Evolutionary conservation across 1,284 basidiomycete species (phyloP).

Genomic region (Sanghuangporus weigelae): DNA sequence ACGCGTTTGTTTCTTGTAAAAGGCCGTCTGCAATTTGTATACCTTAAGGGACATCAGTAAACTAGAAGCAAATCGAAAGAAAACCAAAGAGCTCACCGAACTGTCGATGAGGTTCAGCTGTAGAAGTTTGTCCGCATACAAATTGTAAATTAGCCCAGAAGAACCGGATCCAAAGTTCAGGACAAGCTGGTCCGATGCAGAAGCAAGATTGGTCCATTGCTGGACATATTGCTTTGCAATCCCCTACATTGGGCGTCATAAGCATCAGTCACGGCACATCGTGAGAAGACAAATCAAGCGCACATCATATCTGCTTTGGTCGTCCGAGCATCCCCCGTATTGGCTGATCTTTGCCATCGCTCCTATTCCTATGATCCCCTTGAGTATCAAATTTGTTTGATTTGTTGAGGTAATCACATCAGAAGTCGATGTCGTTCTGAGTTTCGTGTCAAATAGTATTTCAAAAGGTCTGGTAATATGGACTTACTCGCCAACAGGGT

Average conservation of each 20-base stretch:
- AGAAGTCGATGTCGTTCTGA: conserved; percentile 1
- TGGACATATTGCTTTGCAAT: background rate
- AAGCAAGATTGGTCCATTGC: conserved; percentile 1
- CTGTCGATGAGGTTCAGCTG: conserved; percentile 24
- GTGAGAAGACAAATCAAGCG: background rate
- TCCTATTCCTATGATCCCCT: conserved; percentile 15
- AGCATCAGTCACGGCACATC: background rate
- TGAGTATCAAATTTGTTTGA: conserved; percentile 14
- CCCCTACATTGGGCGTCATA: background rate
- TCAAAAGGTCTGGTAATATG: background rate
- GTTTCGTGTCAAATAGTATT: background rate
- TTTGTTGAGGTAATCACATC: conserved; percentile 3
- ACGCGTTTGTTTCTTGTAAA: background rate
- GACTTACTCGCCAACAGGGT: conserved; percentile 5
- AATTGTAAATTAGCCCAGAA: conserved; percentile 8
- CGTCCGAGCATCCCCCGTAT: background rate
- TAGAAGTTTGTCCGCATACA: conserved; percentile 14
- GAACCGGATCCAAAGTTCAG: background rate
- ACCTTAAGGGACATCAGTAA: background rate
- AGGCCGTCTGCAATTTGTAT: conserved; percentile 4
- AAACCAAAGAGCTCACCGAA: conserved; percentile 15
- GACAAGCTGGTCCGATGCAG: background rate
- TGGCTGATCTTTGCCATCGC: conserved; percentile 13
- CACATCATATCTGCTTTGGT: conserved; percentile 5
- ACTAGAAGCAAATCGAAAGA: background rate